These are phyloP conservation scores for Sungouiella blattae DNA, from an alignment of 805 yeast genomes.

Conservation along the genomic window DNA sequence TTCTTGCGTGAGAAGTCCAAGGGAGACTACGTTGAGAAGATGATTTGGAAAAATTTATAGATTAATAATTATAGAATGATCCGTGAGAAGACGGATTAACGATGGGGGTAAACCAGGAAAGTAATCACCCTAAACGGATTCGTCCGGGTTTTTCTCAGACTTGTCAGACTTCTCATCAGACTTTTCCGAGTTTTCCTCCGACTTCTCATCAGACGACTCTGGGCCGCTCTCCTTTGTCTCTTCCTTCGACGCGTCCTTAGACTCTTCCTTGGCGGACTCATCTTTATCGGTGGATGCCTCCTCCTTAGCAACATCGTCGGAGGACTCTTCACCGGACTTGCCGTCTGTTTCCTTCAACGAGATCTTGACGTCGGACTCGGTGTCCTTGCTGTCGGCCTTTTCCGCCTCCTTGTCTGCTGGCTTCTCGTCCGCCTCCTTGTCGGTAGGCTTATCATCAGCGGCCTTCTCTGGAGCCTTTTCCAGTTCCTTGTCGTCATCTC, in stretches of 20 bases:
- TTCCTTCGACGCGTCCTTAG: background rate
- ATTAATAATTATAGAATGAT: background rate
- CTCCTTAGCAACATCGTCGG: no score
- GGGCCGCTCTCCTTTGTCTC: background rate
- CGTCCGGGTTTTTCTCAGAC: no score
- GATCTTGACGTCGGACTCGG: background rate
- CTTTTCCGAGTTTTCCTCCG: background rate
- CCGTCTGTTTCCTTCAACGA: conserved; percentile 1
- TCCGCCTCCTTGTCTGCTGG: background rate
- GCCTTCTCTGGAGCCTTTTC: background rate
- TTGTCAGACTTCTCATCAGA: background rate
- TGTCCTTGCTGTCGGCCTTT: background rate
- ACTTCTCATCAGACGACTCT: background rate
- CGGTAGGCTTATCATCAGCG: background rate
- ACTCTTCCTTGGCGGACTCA: background rate
- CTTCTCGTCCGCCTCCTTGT: background rate
- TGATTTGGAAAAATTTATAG: conserved; percentile 67
- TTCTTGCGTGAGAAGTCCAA: conserved; percentile 60
- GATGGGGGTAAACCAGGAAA: no score
- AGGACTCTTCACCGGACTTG: background rate
- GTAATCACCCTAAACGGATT: no score
- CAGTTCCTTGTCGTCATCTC: background rate
- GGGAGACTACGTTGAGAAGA: conserved; percentile 65
- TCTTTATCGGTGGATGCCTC: background rate
- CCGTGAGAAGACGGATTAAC: no score